Conservation (phyloP, 331 rosid genomes). For the Saraca asoca region DNA sequence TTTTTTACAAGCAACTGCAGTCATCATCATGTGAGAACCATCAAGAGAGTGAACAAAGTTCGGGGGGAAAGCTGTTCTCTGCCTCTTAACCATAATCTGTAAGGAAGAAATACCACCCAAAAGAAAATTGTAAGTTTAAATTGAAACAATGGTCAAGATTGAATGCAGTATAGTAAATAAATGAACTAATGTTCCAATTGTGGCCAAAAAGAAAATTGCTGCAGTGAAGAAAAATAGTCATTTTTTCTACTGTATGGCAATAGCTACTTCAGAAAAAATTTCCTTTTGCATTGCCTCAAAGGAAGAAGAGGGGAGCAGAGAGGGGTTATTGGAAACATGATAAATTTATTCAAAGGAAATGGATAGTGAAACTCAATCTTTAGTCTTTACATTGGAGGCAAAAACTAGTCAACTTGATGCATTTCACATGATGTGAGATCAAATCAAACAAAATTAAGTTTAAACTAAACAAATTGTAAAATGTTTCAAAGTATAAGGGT, state of each 20-base stretch:
- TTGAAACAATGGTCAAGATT: neutral
- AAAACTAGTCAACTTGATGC: neutral
- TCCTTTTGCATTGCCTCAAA: neutral
- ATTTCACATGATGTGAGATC: neutral
- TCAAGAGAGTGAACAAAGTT: constrained; percentile 99
- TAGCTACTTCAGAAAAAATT: constrained; percentile 1
- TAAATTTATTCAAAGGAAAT: neutral
- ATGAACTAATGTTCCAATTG: neutral
- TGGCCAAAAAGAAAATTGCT: neutral
- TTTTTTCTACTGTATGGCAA: neutral
- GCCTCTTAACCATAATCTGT: constrained; percentile 80
- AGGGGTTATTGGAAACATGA: no score
- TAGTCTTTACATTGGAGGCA: constrained; percentile 1
- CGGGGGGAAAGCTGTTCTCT: constrained; percentile 94
- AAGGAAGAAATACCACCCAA: constrained; percentile 23
- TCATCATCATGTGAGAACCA: constrained; percentile 99
- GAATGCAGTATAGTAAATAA: constrained; percentile 5
- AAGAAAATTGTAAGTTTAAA: constrained; percentile 15
- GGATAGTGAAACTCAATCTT: constrained; percentile 2
- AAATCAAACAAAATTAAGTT: no score
- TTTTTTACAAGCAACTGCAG: constrained; percentile 84
- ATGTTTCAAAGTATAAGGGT: no score
- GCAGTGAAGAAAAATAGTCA: constrained; percentile 23
- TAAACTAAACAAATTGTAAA: no score
- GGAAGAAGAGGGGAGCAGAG: no score